Evolutionary conservation across 352 stramenopile genomes (phyloP), one percentile per base, ranked within the genome.

Genomic region (Plasmopara muralis): DNA sequence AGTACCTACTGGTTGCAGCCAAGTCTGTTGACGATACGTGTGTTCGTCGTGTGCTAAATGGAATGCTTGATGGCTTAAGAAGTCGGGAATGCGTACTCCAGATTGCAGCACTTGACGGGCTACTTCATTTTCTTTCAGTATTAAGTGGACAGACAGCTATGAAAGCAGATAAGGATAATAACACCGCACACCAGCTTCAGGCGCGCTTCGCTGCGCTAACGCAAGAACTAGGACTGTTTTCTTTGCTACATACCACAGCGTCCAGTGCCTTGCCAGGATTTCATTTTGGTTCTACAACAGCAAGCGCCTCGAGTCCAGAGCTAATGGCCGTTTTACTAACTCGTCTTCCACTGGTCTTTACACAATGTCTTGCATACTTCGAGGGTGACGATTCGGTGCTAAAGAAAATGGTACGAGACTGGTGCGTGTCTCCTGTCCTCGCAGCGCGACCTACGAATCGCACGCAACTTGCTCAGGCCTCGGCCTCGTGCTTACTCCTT

Each of bases 261-360:
- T 67, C 77, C 31, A 72, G 62, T 35, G 72, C 72, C 30, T 47
- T 89, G 4, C 68, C 75, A 50, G 60, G 64, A 0, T 52, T 57
- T 54, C 13, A 52, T 41, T 9, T 13, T 30, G 29, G 41, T 44
- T 38, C n/a, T 8, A 35, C 41, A 18, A 35, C 41, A 53, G 39
- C 45, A 37, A 43, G 61, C 2, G 18, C 30, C 35, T 16, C 53
- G 25, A 52, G 31, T n/a, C 54, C 62, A 33, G 50, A 66, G 4
- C 52, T 64, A n/a, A 79, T 72, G 20, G 60, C 74, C 20, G 57
- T 80, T 15, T 46, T 89, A 38, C 53, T 91, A 10, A 90, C 73
- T 41, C 81, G 80, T 8, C 59, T 91, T 31, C 73, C 83, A 44
- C 62, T 93, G 20, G 77, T 93, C 13, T 93, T 92, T 47, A 92